These are phyloP conservation scores for Chionographis japonica DNA, from an alignment of 106 monocot species.

Conservation along the genomic window DNA sequence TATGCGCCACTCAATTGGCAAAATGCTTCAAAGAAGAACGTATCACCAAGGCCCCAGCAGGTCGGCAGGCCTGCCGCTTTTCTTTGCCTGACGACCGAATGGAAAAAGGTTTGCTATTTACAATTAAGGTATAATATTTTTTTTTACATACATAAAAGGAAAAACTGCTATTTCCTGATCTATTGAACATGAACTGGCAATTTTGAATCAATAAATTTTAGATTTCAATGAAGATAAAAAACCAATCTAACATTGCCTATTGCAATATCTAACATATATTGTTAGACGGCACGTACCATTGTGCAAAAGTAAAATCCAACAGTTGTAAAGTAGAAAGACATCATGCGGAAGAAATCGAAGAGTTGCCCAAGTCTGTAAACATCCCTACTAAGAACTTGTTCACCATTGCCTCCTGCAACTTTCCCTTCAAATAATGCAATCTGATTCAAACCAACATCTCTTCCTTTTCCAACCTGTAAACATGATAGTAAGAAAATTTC, in stretches of 20 bases:
- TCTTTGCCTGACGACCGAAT: too few relatives aligned
- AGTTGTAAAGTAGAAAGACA: conserved; percentile 89
- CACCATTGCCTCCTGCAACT: conserved; percentile 88
- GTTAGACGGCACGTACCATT: conserved; percentile 46
- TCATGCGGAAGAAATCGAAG: conserved; percentile 89
- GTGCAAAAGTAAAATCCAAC: conserved; percentile 88
- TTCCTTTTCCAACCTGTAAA: conserved; percentile 83
- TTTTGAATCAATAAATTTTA: too few relatives aligned
- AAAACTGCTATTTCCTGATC: too few relatives aligned
- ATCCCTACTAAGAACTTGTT: conserved; percentile 93
- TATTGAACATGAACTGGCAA: too few relatives aligned
- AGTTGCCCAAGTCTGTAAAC: conserved; percentile 88
- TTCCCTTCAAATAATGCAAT: conserved; percentile 94
- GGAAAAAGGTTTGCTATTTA: too few relatives aligned
- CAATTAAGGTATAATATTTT: too few relatives aligned
- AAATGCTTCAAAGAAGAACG: too few relatives aligned
- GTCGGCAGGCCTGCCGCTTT: too few relatives aligned
- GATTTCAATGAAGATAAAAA: not conserved
- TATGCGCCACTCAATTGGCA: too few relatives aligned
- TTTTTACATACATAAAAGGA: too few relatives aligned
- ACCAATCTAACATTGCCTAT: not conserved
- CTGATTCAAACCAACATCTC: conserved; percentile 87
- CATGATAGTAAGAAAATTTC: not conserved
- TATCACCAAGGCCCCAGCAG: too few relatives aligned
- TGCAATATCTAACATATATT: too few relatives aligned